Conservation (phyloP, 345 rosid genomes). For the Eucalyptus brandiana region DNA sequence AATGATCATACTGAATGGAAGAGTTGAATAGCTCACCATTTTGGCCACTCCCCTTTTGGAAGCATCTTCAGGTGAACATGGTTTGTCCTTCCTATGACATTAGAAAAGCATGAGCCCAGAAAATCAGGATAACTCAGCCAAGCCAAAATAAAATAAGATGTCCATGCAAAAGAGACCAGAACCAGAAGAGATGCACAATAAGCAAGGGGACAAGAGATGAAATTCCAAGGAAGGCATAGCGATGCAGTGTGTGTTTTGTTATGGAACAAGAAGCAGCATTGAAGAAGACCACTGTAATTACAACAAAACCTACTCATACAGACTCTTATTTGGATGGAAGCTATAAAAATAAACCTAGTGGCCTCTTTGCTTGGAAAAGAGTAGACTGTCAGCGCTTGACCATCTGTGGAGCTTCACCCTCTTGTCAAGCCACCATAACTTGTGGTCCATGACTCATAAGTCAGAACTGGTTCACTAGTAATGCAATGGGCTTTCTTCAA, state of each 20-base stretch:
- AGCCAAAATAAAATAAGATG: not conserved
- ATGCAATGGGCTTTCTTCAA: not conserved
- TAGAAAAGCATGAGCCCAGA: not conserved
- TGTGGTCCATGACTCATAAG: not conserved
- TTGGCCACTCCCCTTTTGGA: slow-evolving; percentile 79
- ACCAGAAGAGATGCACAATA: not conserved
- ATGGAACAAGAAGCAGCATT: not conserved
- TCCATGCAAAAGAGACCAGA: not conserved
- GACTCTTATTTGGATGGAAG: not conserved
- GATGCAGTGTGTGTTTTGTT: not conserved
- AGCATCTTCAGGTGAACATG: slow-evolving; percentile 39
- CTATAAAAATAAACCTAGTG: not conserved
- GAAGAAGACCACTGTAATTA: not conserved
- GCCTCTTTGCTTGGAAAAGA: not conserved
- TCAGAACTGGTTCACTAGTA: not conserved
- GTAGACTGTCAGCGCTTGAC: not conserved
- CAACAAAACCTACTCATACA: not conserved
- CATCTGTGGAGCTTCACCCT: not conserved
- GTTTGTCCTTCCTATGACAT: slow-evolving; percentile 47
- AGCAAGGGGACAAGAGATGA: not conserved
- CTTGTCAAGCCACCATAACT: not conserved
- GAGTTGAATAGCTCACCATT: slow-evolving; percentile 38
- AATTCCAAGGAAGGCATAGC: not conserved
- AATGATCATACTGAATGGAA: not conserved
- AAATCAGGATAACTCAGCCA: not conserved